These are phyloP conservation scores for Pecoramyces ruminantium DNA, from an alignment of 192 early-diverging fungal species.

Conservation along the genomic window DNA sequence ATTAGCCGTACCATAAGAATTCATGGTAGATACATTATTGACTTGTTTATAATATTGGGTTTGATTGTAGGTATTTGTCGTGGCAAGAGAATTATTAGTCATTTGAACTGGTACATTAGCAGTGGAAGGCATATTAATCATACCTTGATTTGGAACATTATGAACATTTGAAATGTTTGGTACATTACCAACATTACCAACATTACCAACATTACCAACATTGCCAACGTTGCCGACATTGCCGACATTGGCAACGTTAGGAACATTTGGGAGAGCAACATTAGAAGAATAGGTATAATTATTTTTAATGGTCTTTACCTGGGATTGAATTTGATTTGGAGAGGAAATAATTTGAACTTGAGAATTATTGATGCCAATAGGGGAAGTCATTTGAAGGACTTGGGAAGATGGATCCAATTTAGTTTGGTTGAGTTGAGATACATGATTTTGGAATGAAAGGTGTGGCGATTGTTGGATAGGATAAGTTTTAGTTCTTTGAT, in stretches of 20 bases:
- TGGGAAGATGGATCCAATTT: too few relatives aligned
- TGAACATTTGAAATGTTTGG: too few relatives aligned
- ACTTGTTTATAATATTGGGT: background rate
- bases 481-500: background rate
- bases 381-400: background rate
- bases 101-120: background rate
- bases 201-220: too few relatives aligned
- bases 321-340: too few relatives aligned
- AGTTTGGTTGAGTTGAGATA: too few relatives aligned
- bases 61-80: too few relatives aligned
- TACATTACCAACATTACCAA: too few relatives aligned
- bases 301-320: too few relatives aligned
- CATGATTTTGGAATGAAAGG: background rate
- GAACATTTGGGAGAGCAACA: background rate
- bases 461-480: background rate
- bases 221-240: too few relatives aligned
- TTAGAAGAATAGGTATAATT: background rate
- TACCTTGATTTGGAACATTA: background rate
- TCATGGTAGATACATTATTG: background rate
- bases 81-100: background rate
- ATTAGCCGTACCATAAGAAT: too few relatives aligned
- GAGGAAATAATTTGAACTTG: background rate
- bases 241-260: too few relatives aligned
- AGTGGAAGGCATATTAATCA: background rate
- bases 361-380: background rate